Percentiles rank a stretch among this genome's conserved stretches.
phyloP scores from a whole-genome alignment of 1,139 yeast genomes.

The Hemisphaericaspora lyxosophila region DNA sequence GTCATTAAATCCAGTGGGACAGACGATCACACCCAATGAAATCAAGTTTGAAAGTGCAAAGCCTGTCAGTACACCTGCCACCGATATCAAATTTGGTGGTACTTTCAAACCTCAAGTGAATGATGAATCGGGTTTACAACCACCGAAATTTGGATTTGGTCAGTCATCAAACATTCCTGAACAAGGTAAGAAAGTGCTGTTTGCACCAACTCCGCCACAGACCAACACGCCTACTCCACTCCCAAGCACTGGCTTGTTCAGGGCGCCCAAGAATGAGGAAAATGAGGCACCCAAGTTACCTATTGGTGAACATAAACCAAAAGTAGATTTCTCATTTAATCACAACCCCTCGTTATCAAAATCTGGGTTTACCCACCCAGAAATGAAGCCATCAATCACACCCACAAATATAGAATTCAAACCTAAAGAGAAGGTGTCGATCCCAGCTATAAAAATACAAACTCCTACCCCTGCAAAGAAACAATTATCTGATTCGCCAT shows the following conservation, averaged over 20 bases:
- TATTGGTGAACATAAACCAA: conserved; percentile 1
- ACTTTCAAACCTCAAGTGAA: not conserved
- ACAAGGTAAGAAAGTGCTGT: not conserved
- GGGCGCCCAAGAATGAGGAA: not conserved
- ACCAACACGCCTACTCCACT: not conserved
- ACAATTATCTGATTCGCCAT: conserved; percentile 19
- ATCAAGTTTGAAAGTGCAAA: conserved; percentile 4
- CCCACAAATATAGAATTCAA: conserved; percentile 1
- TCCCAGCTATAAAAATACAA: conserved; percentile 9
- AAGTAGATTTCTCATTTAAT: conserved; percentile 9
- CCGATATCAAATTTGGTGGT: conserved; percentile 2
- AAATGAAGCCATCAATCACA: not conserved
- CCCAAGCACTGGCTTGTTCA: not conserved
- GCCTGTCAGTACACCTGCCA: not conserved
- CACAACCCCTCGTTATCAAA: conserved; percentile 4
- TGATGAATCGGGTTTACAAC: not conserved
- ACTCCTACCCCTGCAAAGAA: conserved; percentile 6
- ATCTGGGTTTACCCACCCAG: conserved; percentile 1
- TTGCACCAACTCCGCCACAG: not conserved
- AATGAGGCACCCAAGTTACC: not conserved
- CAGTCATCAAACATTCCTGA: not conserved
- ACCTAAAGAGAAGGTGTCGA: conserved; percentile 3
- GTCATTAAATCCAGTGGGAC: conserved; percentile 2
- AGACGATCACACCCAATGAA: conserved; percentile 1
- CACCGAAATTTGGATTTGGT: not conserved